A percentile compares a stretch with the other conserved stretches of the same genome.
These are phyloP conservation scores for Triticum turgidum DNA, from an alignment of 176 grass and related monocot genomes.

Conservation along the genomic window DNA sequence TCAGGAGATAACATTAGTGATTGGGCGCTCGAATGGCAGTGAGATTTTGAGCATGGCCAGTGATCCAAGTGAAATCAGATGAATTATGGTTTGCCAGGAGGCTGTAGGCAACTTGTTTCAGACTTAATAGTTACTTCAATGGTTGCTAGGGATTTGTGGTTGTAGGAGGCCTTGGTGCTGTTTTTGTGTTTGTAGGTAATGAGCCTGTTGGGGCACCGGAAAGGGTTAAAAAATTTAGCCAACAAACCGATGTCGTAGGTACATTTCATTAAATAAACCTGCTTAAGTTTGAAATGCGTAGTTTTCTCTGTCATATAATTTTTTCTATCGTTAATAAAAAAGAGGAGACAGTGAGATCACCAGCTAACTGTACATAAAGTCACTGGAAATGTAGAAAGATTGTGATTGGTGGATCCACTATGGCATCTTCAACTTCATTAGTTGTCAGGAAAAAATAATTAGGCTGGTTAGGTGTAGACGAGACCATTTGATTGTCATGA, in stretches of 20 bases:
- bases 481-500: not conserved
- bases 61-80: constrained; percentile 24
- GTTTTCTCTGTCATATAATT: not conserved
- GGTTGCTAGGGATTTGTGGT: not conserved
- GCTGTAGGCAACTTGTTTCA: not conserved
- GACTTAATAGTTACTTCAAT: not conserved
- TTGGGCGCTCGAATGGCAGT: not conserved
- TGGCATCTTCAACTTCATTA: not conserved
- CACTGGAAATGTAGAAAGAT: not conserved
- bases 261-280: not conserved
- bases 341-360: not conserved
- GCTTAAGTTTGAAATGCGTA: not conserved
- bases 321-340: not conserved
- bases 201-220: not conserved
- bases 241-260: not conserved
- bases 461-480: not conserved
- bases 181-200: not conserved
- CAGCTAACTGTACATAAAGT: not conserved
- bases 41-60: not conserved
- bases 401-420: not conserved
- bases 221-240: not conserved
- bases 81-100: not conserved
- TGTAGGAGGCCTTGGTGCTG: not conserved
- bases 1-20: not conserved
- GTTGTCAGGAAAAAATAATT: not conserved